Percentiles rank a stretch among this genome's conserved stretches.
Conservation (phyloP, 495 filamentous ascomycete genomes). For the Xylaria flabelliformis region DNA sequence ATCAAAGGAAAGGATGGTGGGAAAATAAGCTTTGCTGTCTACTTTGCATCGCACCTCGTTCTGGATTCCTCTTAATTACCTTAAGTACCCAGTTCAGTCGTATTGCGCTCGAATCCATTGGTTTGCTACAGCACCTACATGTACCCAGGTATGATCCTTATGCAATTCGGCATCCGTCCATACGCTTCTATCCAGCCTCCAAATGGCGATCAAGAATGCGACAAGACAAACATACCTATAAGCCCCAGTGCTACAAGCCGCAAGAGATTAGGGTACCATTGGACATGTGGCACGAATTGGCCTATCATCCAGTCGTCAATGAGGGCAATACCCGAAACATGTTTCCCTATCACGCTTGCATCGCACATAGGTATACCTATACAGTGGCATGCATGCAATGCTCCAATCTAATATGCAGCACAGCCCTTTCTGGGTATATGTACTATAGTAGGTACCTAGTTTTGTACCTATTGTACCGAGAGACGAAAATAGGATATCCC, state of each 20-base stretch:
- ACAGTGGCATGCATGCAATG: neutral
- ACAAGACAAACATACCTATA: neutral
- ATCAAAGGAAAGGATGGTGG: too few relatives aligned
- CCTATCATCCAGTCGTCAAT: neutral
- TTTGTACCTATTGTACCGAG: neutral
- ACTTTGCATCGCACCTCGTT: too few relatives aligned
- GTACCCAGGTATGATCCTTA: neutral
- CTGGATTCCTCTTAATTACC: too few relatives aligned
- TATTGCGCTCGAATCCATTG: too few relatives aligned
- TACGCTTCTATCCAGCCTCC: constrained; percentile 8
- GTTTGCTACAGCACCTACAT: neutral
- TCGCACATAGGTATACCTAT: neutral
- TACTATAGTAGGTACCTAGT: too few relatives aligned
- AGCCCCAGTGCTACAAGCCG: neutral
- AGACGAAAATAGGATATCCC: constrained; percentile 4
- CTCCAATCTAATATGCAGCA: constrained; percentile 2
- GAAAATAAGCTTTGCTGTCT: too few relatives aligned
- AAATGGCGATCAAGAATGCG: neutral
- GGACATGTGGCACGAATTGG: neutral
- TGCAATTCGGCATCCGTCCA: constrained; percentile 1
- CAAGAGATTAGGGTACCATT: neutral
- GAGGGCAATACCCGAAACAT: neutral
- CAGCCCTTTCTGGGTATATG: neutral
- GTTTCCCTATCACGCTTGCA: constrained; percentile 1
- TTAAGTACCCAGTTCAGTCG: too few relatives aligned